Percentiles rank a stretch among this genome's conserved stretches.
Conservation (phyloP, 441 rosid genomes). For the Populus hybrid region DNA sequence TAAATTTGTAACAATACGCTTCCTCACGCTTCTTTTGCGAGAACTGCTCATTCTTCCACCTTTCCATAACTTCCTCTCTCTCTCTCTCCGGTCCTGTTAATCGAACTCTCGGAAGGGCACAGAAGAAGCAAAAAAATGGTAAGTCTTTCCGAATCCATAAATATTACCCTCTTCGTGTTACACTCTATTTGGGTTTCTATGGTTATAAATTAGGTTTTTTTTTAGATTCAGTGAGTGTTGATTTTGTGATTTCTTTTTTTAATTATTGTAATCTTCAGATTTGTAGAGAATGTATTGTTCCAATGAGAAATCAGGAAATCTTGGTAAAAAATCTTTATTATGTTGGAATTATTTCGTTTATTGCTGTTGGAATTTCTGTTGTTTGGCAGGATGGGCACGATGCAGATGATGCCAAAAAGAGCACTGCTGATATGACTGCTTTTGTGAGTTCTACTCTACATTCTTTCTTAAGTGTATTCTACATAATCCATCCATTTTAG, state of each 20-base stretch:
- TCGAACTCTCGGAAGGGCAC: background rate
- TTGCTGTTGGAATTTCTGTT: background rate
- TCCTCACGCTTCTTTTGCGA: background rate
- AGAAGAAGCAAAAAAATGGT: background rate
- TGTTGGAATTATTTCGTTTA: background rate
- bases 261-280: background rate
- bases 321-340: background rate
- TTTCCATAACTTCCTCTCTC: background rate
- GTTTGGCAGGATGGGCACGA: conserved; percentile 66
- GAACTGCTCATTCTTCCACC: background rate
- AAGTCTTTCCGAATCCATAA: background rate
- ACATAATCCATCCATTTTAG: background rate
- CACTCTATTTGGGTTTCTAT: background rate
- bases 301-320: background rate
- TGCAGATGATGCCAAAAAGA: conserved; percentile 66
- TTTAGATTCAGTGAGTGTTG: background rate
- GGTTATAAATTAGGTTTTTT: background rate
- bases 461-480: background rate
- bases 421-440: conserved; percentile 75
- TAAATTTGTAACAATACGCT: background rate
- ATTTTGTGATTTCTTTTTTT: background rate
- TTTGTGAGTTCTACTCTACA: conserved; percentile 50
- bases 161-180: background rate
- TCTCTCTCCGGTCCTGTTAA: background rate
- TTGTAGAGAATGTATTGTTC: background rate